Evolutionary conservation across 768 basidiomycete genomes (phyloP), one percentile per base, ranked within the genome.

Genomic region (Auriscalpium vulgare): DNA sequence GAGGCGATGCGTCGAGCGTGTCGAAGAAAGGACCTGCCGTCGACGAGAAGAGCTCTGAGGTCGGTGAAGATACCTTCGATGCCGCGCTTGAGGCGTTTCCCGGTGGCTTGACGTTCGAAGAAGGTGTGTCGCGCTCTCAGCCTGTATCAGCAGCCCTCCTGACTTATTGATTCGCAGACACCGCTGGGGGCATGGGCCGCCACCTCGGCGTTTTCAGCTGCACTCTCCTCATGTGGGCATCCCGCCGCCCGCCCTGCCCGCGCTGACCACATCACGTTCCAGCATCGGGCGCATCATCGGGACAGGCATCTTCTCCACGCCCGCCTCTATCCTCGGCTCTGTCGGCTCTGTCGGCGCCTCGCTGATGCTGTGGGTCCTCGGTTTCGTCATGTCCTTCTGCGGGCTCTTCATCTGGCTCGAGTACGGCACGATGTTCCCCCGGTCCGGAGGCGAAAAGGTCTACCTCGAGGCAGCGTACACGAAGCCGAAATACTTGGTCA

Each of bases 291-390:
- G 75, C 23, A 80, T 84, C 56, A 82, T 83, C 59, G 81, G 82
- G 0, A 84, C 82, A 0, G 82, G 81, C n/a, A 83, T 84, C 57
- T 84, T 83, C 68, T 80, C 80, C 1, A 83, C 82, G 0, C 83
- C 82, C 0, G 81, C 81, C 0, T 78, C 78, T 0, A 83, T 84
- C 61, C 73, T 84, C 35, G 71, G 67, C 0, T 78, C 79, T 0
- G 82, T 83, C 0, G 78, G 77, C 11, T 82, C 80, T 7, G 69
- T 83, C 16, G 83, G 82, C 17, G 81, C 82, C 1, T 82, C 81
- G 0, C 68, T 84, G 50, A 76, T 84, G 75, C 76, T 83, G 17
- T 84, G 82, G 83, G 77, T 83, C 1, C 76, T 83, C 19, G 83
- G 82, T 4, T 81, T 83, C 61, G 60, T 76, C 1, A 72, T 84